Evolutionary conservation across 805 yeast species (phyloP).

Genomic region (Peterozyma xylosa): DNA sequence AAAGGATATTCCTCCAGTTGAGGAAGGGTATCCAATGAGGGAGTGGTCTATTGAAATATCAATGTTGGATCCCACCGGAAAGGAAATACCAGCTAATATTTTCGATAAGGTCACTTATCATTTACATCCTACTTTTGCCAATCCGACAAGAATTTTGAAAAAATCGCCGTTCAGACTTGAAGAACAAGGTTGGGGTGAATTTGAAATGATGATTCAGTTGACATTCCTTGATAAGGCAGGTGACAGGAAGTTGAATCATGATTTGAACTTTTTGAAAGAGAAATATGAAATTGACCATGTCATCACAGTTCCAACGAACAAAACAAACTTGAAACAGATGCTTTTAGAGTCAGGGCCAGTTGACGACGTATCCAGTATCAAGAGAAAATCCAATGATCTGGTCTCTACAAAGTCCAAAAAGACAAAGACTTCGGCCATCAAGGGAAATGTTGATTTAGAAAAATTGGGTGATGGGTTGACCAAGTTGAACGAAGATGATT

Average conservation of each 20-base stretch:
- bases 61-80: constrained; percentile 71
- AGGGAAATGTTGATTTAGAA: constrained; percentile 81
- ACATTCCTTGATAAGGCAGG: constrained; percentile 82
- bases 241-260: constrained; percentile 81
- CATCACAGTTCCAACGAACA: constrained; percentile 67
- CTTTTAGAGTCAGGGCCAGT: constrained; percentile 79
- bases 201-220: constrained; percentile 76
- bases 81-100: constrained; percentile 76
- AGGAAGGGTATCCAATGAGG: constrained; percentile 90
- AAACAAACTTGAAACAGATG: constrained; percentile 63
- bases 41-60: constrained; percentile 81
- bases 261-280: constrained; percentile 76
- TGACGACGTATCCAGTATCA: constrained; percentile 34
- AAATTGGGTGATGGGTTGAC: constrained; percentile 85
- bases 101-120: constrained; percentile 91
- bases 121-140: constrained; percentile 89
- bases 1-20: constrained; percentile 76
- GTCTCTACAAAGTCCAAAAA: constrained; percentile 35
- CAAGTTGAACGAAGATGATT: constrained; percentile 83
- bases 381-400: constrained; percentile 9
- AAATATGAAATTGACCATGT: constrained; percentile 73
- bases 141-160: constrained; percentile 76
- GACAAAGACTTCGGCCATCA: constrained; percentile 48
- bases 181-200: constrained; percentile 99
- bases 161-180: constrained; percentile 80